Percentiles rank a stretch among this genome's conserved stretches.
Conservation (phyloP, 139 green algal species). For the Bryopsis sp. region DNA sequence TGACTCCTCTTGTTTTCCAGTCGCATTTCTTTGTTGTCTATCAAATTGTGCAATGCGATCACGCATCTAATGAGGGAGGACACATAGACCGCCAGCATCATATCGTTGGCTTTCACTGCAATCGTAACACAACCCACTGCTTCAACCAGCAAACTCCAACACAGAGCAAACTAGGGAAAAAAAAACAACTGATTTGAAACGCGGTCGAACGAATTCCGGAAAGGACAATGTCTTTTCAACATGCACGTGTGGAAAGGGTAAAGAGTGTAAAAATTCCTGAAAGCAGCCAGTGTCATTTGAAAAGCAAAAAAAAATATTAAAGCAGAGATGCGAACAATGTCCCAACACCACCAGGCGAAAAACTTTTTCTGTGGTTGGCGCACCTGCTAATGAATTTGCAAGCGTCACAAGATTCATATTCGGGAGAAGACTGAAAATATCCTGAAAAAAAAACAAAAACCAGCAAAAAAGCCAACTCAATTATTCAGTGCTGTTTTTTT, state of each 20-base stretch:
- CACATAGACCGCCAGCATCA: constrained; percentile 95
- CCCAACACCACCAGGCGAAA: no score
- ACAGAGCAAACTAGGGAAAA: neutral
- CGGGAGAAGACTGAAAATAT: constrained; percentile 96
- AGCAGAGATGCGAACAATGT: no score
- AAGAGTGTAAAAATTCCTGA: no score
- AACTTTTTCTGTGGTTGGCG: constrained; percentile 24
- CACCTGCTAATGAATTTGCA: constrained; percentile 48
- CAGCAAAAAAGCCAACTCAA: no score
- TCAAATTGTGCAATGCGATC: constrained; percentile 93
- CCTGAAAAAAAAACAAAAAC: constrained; percentile 50
- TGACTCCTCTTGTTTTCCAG: no score
- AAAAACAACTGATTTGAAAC: no score
- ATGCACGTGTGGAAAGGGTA: no score
- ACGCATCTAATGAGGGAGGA: constrained; percentile 80
- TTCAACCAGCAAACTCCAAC: neutral
- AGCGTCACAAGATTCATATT: constrained; percentile 89
- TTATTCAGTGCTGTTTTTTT: no score
- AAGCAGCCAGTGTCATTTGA: no score
- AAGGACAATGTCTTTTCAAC: no score
- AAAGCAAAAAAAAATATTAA: no score
- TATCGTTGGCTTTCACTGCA: constrained; percentile 93
- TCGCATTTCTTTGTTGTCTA: constrained; percentile 92
- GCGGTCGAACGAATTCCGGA: no score
- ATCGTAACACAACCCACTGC: constrained; percentile 24